Conservation (phyloP, 2,329 filamentous ascomycete genomes). For the Arachnomyces sp. region DNA sequence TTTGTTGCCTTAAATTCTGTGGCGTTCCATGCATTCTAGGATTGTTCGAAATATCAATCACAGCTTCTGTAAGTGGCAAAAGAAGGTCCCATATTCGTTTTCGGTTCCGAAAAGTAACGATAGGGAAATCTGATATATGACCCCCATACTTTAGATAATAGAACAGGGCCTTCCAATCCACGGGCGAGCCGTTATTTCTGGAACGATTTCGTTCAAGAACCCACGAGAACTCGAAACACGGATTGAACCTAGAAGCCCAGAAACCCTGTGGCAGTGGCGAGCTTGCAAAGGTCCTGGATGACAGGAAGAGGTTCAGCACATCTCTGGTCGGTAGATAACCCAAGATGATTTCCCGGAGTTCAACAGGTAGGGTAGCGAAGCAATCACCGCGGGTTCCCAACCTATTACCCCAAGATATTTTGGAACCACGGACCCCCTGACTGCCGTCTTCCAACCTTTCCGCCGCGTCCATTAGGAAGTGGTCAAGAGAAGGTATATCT, state of each 20-base stretch:
- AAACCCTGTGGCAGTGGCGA: background rate
- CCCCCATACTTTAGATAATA: no score
- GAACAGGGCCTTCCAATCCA: background rate
- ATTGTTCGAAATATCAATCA: background rate
- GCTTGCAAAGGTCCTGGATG: background rate
- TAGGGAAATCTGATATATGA: background rate
- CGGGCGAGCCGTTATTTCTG: background rate
- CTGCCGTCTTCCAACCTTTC: background rate
- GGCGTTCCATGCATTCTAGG: background rate
- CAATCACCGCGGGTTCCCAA: no score
- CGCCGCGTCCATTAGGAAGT: background rate
- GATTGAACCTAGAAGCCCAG: background rate
- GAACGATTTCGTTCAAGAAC: background rate
- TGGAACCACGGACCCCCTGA: no score
- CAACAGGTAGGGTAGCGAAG: background rate
- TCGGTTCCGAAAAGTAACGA: background rate
- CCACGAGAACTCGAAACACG: background rate
- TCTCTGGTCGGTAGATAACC: background rate
- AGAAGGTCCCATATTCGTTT: constrained; percentile 1
- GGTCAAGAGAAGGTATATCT: background rate
- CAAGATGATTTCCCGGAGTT: background rate
- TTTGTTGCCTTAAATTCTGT: background rate
- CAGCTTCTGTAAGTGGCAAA: background rate
- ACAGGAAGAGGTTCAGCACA: background rate
- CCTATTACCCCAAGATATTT: no score